Base-by-base conservation (phyloP, 352 stramenopile genomes). In the Achlya hypogyna region DNA sequence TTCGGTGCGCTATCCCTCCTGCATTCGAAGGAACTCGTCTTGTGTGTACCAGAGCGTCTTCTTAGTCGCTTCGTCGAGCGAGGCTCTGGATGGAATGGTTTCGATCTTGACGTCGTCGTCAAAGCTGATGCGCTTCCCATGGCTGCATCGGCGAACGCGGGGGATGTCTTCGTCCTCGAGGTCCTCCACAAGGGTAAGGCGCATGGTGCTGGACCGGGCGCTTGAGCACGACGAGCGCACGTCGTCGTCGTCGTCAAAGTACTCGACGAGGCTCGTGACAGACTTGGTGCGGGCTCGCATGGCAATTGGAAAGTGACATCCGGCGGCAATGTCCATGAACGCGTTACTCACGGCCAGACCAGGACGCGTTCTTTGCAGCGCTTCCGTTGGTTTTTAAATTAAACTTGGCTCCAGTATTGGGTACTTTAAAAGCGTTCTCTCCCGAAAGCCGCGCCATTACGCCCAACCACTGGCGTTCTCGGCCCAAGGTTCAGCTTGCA, bases 21-120 rank as follows among this genome's bases (percentile, higher is more conserved):
- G 72, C 78, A 80, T 79, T 70, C 72, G 64, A 52, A 74, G 72
- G 69, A 89, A 76, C 53, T 92, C 83, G 62, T 89, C 83, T 34
- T 67, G 69, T 51, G 81, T 78, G 72, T 92, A 92, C 83, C 83
- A 92, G 12, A 92, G 75, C 51, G 78, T 77, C 29, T 73, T 74
- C 72, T 92, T 92, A 77, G 88, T 88, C 42, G 83, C 81, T 47
- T 77, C 77, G 70, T 92, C 83, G 60, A 88, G 89, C 72, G 74
- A 88, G 35, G 74, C 78, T 53, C 81, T 80, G 38, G 78, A 72
- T 5, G 83, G 83, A 64, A 92, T 92, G 56, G 79, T 79, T 45
- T 89, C 78, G 38, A 92, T 72, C 53, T 88, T 76, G 10, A 90
- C 76, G 58, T 87, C 83, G 34, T 78, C 76, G 51, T 86, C 73